These are phyloP conservation scores for Thielaviopsis euricoi DNA, from an alignment of 2,329 filamentous ascomycete genomes.

Conservation along the genomic window DNA sequence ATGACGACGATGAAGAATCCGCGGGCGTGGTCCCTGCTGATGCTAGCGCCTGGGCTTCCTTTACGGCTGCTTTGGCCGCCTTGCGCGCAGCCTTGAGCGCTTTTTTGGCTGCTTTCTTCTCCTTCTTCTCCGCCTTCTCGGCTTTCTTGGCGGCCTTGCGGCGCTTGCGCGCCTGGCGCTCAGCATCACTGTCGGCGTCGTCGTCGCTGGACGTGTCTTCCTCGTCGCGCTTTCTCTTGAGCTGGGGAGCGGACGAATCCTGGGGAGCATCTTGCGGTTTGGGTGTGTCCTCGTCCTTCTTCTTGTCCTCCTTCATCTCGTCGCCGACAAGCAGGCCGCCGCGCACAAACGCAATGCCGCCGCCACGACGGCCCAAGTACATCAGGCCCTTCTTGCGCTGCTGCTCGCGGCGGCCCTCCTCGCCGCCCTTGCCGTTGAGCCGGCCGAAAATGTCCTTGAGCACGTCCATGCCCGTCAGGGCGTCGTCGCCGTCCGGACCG, in stretches of 20 bases:
- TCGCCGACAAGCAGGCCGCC: slow-evolving; percentile 48
- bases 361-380: slow-evolving; percentile 54
- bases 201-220: too few relatives aligned
- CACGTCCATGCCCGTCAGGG: slow-evolving; percentile 70
- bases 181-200: background rate
- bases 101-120: slow-evolving; percentile 7
- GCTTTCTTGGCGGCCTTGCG: slow-evolving; percentile 7
- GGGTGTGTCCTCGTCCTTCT: slow-evolving; percentile 1
- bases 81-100: background rate
- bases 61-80: too few relatives aligned
- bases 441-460: slow-evolving; percentile 77
- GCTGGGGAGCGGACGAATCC: background rate
- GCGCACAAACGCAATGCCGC: slow-evolving; percentile 68
- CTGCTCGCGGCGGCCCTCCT: slow-evolving; percentile 39
- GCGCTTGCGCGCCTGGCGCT: slow-evolving; percentile 1
- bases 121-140: slow-evolving; percentile 7
- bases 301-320: slow-evolving; percentile 14
- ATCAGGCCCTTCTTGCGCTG: slow-evolving; percentile 52
- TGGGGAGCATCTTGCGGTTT: too few relatives aligned
- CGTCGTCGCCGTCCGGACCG: slow-evolving; percentile 47
- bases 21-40: too few relatives aligned
- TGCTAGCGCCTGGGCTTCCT: too few relatives aligned
- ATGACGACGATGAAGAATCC: too few relatives aligned
- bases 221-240: slow-evolving; percentile 2
- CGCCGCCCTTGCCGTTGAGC: slow-evolving; percentile 72